Percentiles rank a stretch among this genome's conserved stretches.
Conservation (phyloP, 352 stramenopile species). For the Phytophthora crassamura region DNA sequence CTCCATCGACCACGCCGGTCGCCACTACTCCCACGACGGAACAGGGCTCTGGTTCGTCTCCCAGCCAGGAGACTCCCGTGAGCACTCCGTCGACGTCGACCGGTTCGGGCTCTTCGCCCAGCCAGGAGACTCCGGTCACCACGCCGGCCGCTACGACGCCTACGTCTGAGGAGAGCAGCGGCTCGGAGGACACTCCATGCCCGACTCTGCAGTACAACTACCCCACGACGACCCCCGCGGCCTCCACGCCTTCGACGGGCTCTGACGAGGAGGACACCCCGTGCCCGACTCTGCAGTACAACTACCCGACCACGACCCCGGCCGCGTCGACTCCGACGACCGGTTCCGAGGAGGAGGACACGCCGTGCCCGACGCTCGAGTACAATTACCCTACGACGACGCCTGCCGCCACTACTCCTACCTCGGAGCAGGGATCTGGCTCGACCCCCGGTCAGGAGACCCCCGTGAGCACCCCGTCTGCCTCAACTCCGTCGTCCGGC, state of each 20-base stretch:
- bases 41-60: too few relatives aligned
- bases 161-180: constrained; percentile 3
- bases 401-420: constrained; percentile 10
- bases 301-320: constrained; percentile 1
- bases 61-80: too few relatives aligned
- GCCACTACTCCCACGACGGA: too few relatives aligned
- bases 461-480: background rate
- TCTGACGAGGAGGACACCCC: constrained; percentile 21
- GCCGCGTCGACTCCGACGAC: background rate
- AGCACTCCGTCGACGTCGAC: too few relatives aligned
- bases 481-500: background rate
- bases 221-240: background rate
- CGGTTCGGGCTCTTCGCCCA: too few relatives aligned
- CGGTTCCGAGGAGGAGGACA: constrained; percentile 15
- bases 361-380: constrained; percentile 30
- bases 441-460: constrained; percentile 14
- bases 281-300: constrained; percentile 31
- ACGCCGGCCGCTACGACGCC: constrained; percentile 6
- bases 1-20: too few relatives aligned
- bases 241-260: constrained; percentile 1
- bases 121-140: background rate
- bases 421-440: constrained; percentile 3
- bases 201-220: constrained; percentile 29
- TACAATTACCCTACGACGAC: constrained; percentile 29
- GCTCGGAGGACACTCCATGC: constrained; percentile 27